Percentiles rank a stretch among this genome's conserved stretches.
Evolutionary conservation across 2,329 filamentous ascomycete species (phyloP).

Genomic region (Drechslera avenae): DNA sequence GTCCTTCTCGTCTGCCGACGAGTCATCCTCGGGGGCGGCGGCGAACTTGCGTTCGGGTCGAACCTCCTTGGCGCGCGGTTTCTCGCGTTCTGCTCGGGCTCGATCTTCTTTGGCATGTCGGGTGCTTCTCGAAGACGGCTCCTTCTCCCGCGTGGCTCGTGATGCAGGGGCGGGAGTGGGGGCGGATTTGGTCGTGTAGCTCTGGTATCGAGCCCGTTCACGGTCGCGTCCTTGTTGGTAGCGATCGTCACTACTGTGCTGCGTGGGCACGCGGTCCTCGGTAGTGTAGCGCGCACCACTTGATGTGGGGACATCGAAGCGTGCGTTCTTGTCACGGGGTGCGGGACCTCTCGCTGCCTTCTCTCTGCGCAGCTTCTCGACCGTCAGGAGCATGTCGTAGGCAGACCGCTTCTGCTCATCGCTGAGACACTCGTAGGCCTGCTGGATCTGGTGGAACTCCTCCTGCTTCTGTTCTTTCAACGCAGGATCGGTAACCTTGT

Average conservation of each 20-base stretch:
- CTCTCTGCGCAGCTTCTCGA: constrained; percentile 68
- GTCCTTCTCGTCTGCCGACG: constrained; percentile 40
- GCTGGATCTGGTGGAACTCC: constrained; percentile 90
- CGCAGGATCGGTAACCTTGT: constrained; percentile 81
- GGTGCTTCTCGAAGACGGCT: constrained; percentile 25
- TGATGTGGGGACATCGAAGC: constrained; percentile 42
- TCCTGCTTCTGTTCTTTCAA: constrained; percentile 79
- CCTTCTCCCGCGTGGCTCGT: constrained; percentile 39
- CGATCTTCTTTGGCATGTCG: constrained; percentile 44
- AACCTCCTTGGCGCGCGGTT: constrained; percentile 49
- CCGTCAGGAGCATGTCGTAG: constrained; percentile 77
- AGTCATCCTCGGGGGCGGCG: constrained; percentile 40
- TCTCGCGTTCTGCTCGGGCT: constrained; percentile 47
- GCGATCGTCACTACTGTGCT: constrained; percentile 40
- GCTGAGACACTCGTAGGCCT: constrained; percentile 88
- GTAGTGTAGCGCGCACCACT: constrained; percentile 37
- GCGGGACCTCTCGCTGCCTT: constrained; percentile 50
- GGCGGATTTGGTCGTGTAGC: constrained; percentile 38
- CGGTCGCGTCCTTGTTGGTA: constrained; percentile 39
- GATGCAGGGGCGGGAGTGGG: constrained; percentile 10
- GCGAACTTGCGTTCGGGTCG: constrained; percentile 48
- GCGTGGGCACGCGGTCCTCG: constrained; percentile 41
- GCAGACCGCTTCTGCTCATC: constrained; percentile 73
- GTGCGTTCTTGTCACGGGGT: constrained; percentile 38
- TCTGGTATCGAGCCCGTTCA: constrained; percentile 46